A percentile compares a stretch with the other conserved stretches of the same genome.
Conservation (phyloP, 106 monocot species). For the Vanilla planifolia region DNA sequence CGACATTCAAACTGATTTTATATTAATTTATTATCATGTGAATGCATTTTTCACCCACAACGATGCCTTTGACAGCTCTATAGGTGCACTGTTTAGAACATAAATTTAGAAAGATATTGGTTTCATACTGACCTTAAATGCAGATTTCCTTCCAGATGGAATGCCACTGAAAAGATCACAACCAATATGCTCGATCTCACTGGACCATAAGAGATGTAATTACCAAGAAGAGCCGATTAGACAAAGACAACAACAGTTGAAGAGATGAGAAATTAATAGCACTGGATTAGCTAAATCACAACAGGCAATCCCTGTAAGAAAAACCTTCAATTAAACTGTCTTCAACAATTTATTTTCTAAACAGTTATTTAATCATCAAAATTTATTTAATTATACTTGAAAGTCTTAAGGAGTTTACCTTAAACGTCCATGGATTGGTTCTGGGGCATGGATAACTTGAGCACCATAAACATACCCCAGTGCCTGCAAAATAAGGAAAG, state of each 20-base stretch:
- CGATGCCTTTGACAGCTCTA: too few species aligned
- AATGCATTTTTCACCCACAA: too few species aligned
- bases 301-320: too few species aligned
- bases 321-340: background rate
- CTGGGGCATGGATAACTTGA: constrained; percentile 76
- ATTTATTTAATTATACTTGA: background rate
- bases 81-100: too few species aligned
- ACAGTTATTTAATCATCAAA: background rate
- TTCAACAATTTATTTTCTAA: background rate
- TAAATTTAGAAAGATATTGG: too few species aligned
- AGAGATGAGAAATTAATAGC: too few species aligned
- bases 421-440: constrained; percentile 88
- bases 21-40: too few species aligned
- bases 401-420: constrained; percentile 31
- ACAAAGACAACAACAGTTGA: too few species aligned
- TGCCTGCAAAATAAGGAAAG: constrained; percentile 33
- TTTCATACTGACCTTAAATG: constrained; percentile 63
- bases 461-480: constrained; percentile 88
- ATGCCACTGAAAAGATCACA: constrained; percentile 57
- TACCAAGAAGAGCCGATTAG: background rate
- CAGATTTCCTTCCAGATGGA: constrained; percentile 84
- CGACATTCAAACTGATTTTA: too few species aligned
- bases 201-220: constrained; percentile 18
- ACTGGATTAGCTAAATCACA: too few species aligned
- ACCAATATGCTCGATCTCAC: constrained; percentile 84